Percentiles rank a stretch among this genome's conserved stretches.
phyloP scores from a whole-genome alignment of 2,329 filamentous ascomycete species.

The Aspergillus carbonarius region DNA sequence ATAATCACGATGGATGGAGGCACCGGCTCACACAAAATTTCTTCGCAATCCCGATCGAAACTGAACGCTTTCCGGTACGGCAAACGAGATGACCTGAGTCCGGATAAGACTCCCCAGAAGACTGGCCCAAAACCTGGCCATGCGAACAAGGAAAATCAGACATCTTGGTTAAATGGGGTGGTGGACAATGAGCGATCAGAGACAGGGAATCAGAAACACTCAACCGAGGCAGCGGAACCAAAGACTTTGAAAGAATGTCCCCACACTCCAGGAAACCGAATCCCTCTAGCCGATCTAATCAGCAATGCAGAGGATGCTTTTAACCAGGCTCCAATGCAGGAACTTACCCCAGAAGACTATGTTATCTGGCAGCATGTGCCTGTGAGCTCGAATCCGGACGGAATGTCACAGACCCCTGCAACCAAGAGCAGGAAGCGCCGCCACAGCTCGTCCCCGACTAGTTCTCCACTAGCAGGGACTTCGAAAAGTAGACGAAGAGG shows the following conservation, averaged over 20 bases:
- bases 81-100: constrained; percentile 29
- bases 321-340: constrained; percentile 47
- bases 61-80: constrained; percentile 56
- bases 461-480: constrained; percentile 58
- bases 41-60: constrained; percentile 54
- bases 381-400: constrained; percentile 39
- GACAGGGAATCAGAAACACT: constrained; percentile 18
- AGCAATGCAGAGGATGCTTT: constrained; percentile 60
- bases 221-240: constrained; percentile 23
- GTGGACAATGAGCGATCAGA: constrained; percentile 24
- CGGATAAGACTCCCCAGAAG: constrained; percentile 23
- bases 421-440: constrained; percentile 62
- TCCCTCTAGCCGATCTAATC: constrained; percentile 61
- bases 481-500: constrained; percentile 40
- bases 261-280: constrained; percentile 59
- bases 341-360: constrained; percentile 60
- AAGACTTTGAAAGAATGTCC: constrained; percentile 45
- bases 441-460: constrained; percentile 70
- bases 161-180: constrained; percentile 37
- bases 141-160: constrained; percentile 48
- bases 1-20: constrained; percentile 28
- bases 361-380: constrained; percentile 58
- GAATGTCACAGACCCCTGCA: constrained; percentile 51
- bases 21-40: constrained; percentile 40
- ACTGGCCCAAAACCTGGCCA: constrained; percentile 26